Evolutionary conservation across 139 green algal genomes (phyloP), one percentile per base, ranked within the genome.

Genomic region (Spirogloea muscicola): DNA sequence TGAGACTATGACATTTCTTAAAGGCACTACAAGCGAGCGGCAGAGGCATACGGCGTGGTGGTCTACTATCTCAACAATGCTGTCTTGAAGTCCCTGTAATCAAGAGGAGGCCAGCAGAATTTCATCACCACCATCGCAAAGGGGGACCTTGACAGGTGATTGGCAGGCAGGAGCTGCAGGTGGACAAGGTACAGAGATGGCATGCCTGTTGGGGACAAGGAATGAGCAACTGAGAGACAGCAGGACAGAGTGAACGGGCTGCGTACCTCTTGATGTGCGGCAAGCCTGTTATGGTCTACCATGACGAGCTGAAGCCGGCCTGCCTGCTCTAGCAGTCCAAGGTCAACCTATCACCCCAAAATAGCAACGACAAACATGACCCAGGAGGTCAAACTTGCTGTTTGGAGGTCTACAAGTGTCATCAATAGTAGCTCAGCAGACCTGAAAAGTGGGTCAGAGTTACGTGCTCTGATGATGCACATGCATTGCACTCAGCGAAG

Each of bases 1-100:
- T n/a, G n/a, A n/a, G n/a, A n/a, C n/a, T n/a, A n/a, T n/a, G n/a
- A n/a, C n/a, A n/a, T n/a, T n/a, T n/a, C n/a, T n/a, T 55, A 55
- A 21, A 21, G 21, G n/a, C n/a, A 55, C 21, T 21, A 55, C 21
- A 55, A 55, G 21, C 46, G n/a, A 55, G 21, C 21, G 46, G 31
- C 18, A 7, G 52, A 31, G 27, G 10, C 38, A 34, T 29, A 64
- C 34, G 34, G 7, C 9, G 44, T 58, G 64, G 10, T 73, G 16
- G 42, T 73, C 64, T 4, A 73, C 36, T 9, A 73, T 73, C 42
- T 73, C 64, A 21, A 73, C 64, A 9, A 73, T 10, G 25, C 34
- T 40, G 27, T 67, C 21, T 33, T 62, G 52, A 7, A 62, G 7
- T 62, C 31, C 6, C 52, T 62, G 52, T 33, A 62, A 62, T 43